A percentile compares a stretch with the other conserved stretches of the same genome.
Evolutionary conservation across 257 asterid genomes (phyloP).

Genomic region (Plectranthus barbatus): DNA sequence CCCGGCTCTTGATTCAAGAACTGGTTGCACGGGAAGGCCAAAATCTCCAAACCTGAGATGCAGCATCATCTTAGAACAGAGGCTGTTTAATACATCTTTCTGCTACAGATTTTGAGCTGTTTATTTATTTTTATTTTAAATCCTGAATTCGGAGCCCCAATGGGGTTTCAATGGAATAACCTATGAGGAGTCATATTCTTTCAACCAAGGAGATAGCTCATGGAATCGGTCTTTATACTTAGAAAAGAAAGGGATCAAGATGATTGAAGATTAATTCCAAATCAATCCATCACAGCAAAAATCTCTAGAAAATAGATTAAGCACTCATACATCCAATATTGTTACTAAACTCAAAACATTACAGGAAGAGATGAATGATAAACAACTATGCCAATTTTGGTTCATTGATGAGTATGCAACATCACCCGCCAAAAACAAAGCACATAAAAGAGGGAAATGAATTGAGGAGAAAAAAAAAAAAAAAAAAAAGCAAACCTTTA

Average conservation of each 20-base stretch:
- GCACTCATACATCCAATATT: not conserved
- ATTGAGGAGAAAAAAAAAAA: not conserved
- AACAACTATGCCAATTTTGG: not conserved
- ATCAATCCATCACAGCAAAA: not conserved
- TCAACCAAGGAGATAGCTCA: not conserved
- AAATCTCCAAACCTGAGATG: constrained; percentile 65
- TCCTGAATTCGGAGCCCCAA: not conserved
- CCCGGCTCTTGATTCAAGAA: constrained; percentile 87
- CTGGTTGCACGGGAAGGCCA: constrained; percentile 93
- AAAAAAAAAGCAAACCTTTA: constrained; percentile 37
- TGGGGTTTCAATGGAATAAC: not conserved
- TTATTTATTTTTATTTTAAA: too few species aligned
- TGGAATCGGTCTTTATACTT: not conserved
- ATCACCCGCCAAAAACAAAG: too few species aligned
- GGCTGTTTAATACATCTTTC: not conserved
- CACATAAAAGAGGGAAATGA: not conserved
- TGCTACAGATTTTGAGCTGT: not conserved
- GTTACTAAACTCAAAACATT: too few species aligned
- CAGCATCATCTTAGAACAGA: constrained; percentile 11
- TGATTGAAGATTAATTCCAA: not conserved
- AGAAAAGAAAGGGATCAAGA: not conserved
- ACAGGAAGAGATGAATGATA: not conserved
- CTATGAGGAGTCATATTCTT: not conserved
- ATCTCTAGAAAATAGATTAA: not conserved
- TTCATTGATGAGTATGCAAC: not conserved